These are phyloP conservation scores for Fusarium mangiferae DNA, from an alignment of 2,329 filamentous ascomycete genomes.

Conservation along the genomic window DNA sequence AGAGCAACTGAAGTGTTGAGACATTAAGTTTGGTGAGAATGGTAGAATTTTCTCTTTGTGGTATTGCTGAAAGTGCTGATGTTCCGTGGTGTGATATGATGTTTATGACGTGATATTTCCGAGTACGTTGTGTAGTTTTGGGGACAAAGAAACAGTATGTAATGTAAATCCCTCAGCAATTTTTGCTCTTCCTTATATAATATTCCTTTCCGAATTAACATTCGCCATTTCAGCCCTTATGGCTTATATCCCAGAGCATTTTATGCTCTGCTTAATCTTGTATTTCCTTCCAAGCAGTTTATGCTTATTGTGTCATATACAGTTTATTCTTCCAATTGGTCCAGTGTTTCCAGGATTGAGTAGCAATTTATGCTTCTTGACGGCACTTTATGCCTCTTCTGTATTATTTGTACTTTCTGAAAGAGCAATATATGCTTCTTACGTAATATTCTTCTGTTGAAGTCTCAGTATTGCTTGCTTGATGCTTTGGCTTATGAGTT, in stretches of 20 bases:
- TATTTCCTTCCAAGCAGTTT: not conserved
- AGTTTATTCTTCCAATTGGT: too few relatives aligned
- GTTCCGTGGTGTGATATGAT: too few relatives aligned
- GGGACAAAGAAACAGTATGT: fast-evolving
- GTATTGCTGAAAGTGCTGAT: too few relatives aligned
- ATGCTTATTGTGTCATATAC: not conserved
- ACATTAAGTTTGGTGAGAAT: too few relatives aligned
- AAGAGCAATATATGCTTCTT: too few relatives aligned
- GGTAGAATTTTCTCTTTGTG: not conserved
- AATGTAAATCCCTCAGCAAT: not conserved
- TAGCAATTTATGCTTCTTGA: not conserved
- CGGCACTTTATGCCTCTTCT: too few relatives aligned
- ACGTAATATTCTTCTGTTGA: too few relatives aligned
- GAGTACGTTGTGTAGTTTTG: not conserved
- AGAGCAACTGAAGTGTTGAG: too few relatives aligned
- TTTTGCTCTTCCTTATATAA: not conserved
- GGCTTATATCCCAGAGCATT: not conserved
- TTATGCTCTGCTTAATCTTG: not conserved
- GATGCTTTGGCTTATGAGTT: not conserved
- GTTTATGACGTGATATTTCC: not conserved
- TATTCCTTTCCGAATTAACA: too few relatives aligned
- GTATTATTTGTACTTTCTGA: fast-evolving
- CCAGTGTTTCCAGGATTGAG: too few relatives aligned
- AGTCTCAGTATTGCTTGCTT: too few relatives aligned
- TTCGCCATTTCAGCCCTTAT: too few relatives aligned